These are phyloP conservation scores for Debaryomyces fabryi DNA, from an alignment of 1,139 yeast genomes.

Conservation along the genomic window DNA sequence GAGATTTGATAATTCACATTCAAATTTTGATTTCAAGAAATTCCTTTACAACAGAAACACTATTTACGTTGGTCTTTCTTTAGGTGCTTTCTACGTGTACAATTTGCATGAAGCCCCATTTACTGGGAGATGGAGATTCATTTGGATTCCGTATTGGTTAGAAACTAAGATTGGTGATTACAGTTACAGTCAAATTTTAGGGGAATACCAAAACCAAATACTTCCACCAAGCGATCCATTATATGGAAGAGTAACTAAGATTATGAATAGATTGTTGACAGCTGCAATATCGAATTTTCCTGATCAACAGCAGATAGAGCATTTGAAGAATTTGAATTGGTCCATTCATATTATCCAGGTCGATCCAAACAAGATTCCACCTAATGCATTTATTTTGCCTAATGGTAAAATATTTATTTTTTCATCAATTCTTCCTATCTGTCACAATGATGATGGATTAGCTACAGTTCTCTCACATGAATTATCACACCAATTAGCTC, in stretches of 20 bases:
- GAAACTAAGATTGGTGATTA: constrained; percentile 71
- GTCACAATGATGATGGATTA: constrained; percentile 82
- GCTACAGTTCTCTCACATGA: constrained; percentile 96
- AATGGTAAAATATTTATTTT: constrained; percentile 95
- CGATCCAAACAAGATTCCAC: constrained; percentile 64
- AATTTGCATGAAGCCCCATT: constrained; percentile 84
- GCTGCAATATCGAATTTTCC: constrained; percentile 47
- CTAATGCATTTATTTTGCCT: constrained; percentile 95
- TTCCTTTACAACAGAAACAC: constrained; percentile 22
- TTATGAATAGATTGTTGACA: constrained; percentile 67
- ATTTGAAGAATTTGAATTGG: constrained; percentile 62
- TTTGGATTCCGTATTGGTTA: constrained; percentile 70
- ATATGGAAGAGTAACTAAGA: constrained; percentile 53
- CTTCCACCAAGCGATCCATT: constrained; percentile 58
- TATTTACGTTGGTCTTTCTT: constrained; percentile 23
- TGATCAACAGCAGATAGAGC: constrained; percentile 35
- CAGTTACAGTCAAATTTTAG: constrained; percentile 63
- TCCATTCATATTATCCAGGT: constrained; percentile 73
- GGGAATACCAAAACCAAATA: constrained; percentile 47
- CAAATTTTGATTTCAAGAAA: constrained; percentile 13
- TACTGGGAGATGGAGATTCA: constrained; percentile 70
- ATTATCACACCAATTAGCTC: constrained; percentile 89
- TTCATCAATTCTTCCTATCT: constrained; percentile 74
- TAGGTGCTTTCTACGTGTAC: constrained; percentile 53
- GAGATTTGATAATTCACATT: constrained; percentile 21